Conservation (phyloP, 352 stramenopile genomes). For the Globisporangium lucens region DNA sequence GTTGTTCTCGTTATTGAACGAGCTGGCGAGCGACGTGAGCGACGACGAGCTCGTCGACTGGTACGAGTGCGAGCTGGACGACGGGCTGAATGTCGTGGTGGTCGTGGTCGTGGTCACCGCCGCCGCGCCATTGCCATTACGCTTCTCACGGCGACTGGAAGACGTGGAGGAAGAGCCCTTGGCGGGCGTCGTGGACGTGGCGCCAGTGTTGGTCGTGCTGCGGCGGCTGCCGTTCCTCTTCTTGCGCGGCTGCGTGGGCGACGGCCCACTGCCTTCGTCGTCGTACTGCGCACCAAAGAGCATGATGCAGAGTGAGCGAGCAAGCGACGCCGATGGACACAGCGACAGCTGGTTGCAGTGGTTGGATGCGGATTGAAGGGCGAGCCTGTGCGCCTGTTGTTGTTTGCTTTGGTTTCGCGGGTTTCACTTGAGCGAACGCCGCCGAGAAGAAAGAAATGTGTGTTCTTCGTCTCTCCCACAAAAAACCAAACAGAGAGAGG, state of each 20-base stretch:
- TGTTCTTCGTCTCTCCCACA: constrained; percentile 9
- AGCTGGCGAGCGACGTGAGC: constrained; percentile 16
- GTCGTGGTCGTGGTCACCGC: neutral
- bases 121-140: neutral
- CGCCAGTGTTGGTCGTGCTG: neutral
- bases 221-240: constrained; percentile 22
- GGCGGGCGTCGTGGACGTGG: constrained; percentile 2
- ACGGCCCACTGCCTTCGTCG: constrained; percentile 35
- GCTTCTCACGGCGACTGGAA: constrained; percentile 4
- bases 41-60: constrained; percentile 26
- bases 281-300: constrained; percentile 56
- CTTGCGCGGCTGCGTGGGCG: constrained; percentile 28
- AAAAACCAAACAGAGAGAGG: neutral
- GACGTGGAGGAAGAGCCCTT: constrained; percentile 4
- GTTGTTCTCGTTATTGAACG: constrained; percentile 18
- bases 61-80: constrained; percentile 16
- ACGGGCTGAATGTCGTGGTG: constrained; percentile 14
- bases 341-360: neutral
- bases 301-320: constrained; percentile 22
- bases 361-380: neutral
- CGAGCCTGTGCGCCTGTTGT: neutral
- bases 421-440: neutral
- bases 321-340: neutral
- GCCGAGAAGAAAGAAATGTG: constrained; percentile 2
- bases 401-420: neutral